Percentiles rank a stretch among this genome's conserved stretches.
Evolutionary conservation across 768 basidiomycete species (phyloP).

Genomic region (Lactarius evosmus): DNA sequence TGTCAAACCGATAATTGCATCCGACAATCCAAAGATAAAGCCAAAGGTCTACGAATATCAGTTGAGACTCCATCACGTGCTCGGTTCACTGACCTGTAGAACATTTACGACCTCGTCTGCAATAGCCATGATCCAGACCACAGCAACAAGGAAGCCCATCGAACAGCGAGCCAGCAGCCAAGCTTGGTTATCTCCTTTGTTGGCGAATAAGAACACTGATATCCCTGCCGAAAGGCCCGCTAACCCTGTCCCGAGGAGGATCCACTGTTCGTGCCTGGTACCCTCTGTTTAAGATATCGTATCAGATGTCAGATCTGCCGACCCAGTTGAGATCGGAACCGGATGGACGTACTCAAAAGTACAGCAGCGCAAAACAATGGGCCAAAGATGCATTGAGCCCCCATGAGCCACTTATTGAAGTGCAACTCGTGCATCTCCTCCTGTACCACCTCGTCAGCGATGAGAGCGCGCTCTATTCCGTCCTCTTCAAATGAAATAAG

Average conservation of each 20-base stretch:
- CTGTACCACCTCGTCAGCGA: slow-evolving; percentile 71
- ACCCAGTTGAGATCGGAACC: not conserved
- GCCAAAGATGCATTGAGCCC: slow-evolving; percentile 76
- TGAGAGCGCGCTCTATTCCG: slow-evolving; percentile 60
- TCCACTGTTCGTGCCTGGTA: slow-evolving; percentile 44
- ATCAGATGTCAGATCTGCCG: slow-evolving; percentile 1
- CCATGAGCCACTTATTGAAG: slow-evolving; percentile 83
- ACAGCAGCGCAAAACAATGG: slow-evolving; percentile 74
- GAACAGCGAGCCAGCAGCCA: slow-evolving; percentile 73
- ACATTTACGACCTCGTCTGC: slow-evolving; percentile 94
- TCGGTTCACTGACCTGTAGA: slow-evolving; percentile 55
- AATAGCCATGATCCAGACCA: slow-evolving; percentile 98
- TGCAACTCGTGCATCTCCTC: slow-evolving; percentile 62
- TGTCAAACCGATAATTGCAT: slow-evolving; percentile 95
- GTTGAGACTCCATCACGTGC: not conserved
- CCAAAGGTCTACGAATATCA: slow-evolving; percentile 69
- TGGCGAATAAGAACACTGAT: slow-evolving; percentile 57
- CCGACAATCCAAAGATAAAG: slow-evolving; percentile 90
- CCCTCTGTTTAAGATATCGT: slow-evolving; percentile 39
- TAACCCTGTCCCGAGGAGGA: slow-evolving; percentile 51
- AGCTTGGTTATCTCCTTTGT: slow-evolving; percentile 53
- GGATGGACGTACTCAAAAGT: slow-evolving; percentile 62
- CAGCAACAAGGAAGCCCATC: slow-evolving; percentile 85
- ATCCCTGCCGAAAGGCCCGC: slow-evolving; percentile 53
- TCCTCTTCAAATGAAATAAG: slow-evolving; percentile 76